Percentiles rank a stretch among this genome's conserved stretches.
Evolutionary conservation across 2,329 filamentous ascomycete species (phyloP).

Genomic region (Stagonosporopsis cucurbitacearum): DNA sequence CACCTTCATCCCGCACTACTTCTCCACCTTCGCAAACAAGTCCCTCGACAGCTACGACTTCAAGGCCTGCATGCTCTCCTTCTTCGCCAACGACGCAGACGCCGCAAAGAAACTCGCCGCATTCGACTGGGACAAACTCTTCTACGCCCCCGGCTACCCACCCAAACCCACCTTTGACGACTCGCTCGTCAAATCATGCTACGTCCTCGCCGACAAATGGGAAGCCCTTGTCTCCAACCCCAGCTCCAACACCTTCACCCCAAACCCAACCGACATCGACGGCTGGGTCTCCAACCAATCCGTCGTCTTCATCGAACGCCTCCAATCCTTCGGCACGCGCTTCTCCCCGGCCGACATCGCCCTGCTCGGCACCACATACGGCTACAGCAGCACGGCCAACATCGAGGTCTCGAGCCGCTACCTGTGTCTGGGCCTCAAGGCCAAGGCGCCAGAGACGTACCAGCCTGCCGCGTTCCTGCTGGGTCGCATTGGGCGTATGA

Average conservation of each 20-base stretch:
- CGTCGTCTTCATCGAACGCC: conserved; percentile 84
- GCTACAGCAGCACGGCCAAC: conserved; percentile 73
- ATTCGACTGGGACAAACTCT: conserved; percentile 89
- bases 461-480: conserved; percentile 75
- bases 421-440: conserved; percentile 78
- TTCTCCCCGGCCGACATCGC: conserved; percentile 71
- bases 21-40: conserved; percentile 81
- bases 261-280: conserved; percentile 71
- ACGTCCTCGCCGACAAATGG: conserved; percentile 83
- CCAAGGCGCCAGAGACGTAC: conserved; percentile 73
- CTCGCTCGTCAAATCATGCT: conserved; percentile 82
- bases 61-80: conserved; percentile 83
- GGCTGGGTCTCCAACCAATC: conserved; percentile 85
- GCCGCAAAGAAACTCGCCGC: conserved; percentile 68
- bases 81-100: conserved; percentile 74
- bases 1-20: conserved; percentile 95
- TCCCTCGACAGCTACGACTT: conserved; percentile 95
- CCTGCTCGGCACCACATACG: conserved; percentile 76
- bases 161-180: conserved; percentile 93
- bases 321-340: conserved; percentile 71
- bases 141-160: conserved; percentile 87
- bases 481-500: conserved; percentile 89
- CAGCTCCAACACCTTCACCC: conserved; percentile 58
- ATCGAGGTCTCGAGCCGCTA: conserved; percentile 85
- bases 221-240: conserved; percentile 56